Base-by-base conservation (phyloP, 345 rosid genomes). In the Mallotus nudiflorus region DNA sequence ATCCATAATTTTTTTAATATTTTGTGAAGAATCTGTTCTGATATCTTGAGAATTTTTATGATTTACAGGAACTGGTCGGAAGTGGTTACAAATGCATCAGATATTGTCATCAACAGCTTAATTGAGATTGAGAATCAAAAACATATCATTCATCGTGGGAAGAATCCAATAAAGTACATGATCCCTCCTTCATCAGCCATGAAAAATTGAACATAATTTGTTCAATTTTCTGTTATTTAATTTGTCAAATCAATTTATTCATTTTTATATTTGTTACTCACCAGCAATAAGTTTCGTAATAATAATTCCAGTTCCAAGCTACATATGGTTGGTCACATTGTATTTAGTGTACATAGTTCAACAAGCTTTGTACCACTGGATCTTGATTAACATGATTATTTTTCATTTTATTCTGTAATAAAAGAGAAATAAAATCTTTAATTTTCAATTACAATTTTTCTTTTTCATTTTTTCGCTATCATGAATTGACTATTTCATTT, bases 51-150 rank as follows among this genome's bases (percentile, higher is more conserved):
- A n/a, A n/a, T 33, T 33, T 33, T 33, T 33, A 33, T 33, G 37
- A 2, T 33, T 33, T 6, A 15, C 63, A 90, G 96, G 84, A 86
- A 88, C 53, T 79, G 80, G 81, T 81, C 86, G 7, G 91, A 90
- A 15, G 87, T 90, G 50, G 88, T 85, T 45, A 86, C 88, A 58
- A 65, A 33, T 58, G 81, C 96, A 37, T 73, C 91, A 1, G 91
- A 90, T 53, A 83, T 80, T 68, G 80, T 90, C 22, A 87, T 90
- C 15, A 67, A 79, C 29, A 86, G 84, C 53, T 74, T 90, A 53
- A 64, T 74, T 39, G 93, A 90, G 78, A 74, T 90, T 48, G 85
- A 86, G 57, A 64, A 28, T 46, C 79, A 84, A 57, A 80, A 75
- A 53, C 73, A 24, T 65, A 56, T 44, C 73, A n/a, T n/a, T n/a